Percentiles rank a stretch among this genome's conserved stretches.
phyloP scores from a whole-genome alignment of 495 filamentous ascomycete species.

The Amniculicola lignicola region DNA sequence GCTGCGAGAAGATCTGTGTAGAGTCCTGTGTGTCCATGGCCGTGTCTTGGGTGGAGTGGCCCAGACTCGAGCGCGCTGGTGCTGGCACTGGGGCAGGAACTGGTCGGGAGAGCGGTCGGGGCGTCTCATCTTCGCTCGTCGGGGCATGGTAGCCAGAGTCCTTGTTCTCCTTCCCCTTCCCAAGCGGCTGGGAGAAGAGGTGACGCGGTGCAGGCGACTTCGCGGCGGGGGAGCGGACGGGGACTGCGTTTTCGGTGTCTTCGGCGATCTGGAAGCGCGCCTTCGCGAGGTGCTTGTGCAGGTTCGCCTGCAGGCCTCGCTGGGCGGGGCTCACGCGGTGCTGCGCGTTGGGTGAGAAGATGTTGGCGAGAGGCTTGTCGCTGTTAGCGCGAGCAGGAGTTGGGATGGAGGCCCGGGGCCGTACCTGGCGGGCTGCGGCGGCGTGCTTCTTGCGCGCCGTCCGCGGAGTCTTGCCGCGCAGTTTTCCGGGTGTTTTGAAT shows the following conservation, averaged over 20 bases:
- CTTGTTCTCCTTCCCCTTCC: slow-evolving; percentile 22
- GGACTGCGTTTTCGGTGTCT: slow-evolving; percentile 15
- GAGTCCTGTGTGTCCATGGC: slow-evolving; percentile 16
- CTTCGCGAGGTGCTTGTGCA: slow-evolving; percentile 30
- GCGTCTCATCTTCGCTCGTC: neutral
- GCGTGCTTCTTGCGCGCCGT: slow-evolving; percentile 69
- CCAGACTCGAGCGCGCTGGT: neutral
- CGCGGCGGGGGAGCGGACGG: slow-evolving; percentile 7
- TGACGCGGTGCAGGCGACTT: slow-evolving; percentile 6
- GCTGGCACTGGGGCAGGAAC: neutral
- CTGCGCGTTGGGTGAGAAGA: slow-evolving; percentile 45
- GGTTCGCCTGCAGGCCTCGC: slow-evolving; percentile 15
- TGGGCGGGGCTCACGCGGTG: slow-evolving; percentile 48
- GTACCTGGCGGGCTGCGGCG: slow-evolving; percentile 65
- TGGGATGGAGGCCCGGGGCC: neutral
- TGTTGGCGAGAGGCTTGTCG: neutral
- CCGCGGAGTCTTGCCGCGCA: slow-evolving; percentile 89
- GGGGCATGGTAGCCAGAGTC: neutral
- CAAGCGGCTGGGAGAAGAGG: slow-evolving; percentile 4
- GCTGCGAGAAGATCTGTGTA: slow-evolving; percentile 26
- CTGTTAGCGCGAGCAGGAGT: neutral
- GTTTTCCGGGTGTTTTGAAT: slow-evolving; percentile 93
- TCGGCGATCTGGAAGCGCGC: slow-evolving; percentile 36
- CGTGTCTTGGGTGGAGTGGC: slow-evolving; percentile 24
- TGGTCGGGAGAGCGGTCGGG: neutral